phyloP scores from a whole-genome alignment of 192 early-diverging fungal genomes.

The Spizellomyces punctatus region DNA sequence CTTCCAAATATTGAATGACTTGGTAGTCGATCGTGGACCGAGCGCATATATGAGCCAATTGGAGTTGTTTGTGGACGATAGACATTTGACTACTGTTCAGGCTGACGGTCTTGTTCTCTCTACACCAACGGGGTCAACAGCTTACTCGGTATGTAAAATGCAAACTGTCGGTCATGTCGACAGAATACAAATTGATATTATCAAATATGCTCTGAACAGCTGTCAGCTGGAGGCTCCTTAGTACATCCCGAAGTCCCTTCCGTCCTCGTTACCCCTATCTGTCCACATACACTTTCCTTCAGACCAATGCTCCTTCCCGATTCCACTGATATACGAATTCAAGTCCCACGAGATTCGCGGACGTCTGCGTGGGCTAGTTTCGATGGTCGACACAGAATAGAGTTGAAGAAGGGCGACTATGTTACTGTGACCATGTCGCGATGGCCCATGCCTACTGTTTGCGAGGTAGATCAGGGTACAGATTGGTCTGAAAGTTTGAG shows the following conservation, averaged over 20 bases:
- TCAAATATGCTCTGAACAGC: conserved; percentile 24
- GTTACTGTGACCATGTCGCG: conserved; percentile 85
- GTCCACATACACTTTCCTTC: conserved; percentile 64
- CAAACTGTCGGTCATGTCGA: neutral
- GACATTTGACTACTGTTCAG: conserved; percentile 91
- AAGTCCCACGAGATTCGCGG: conserved; percentile 79
- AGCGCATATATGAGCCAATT: conserved; percentile 50
- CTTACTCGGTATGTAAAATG: conserved; percentile 36
- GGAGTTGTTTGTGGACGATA: conserved; percentile 76
- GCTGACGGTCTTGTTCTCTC: conserved; percentile 94
- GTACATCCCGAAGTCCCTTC: conserved; percentile 94
- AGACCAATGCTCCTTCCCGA: conserved; percentile 94
- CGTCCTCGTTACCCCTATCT: conserved; percentile 62
- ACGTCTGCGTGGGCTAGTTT: conserved; percentile 88
- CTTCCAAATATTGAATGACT: conserved; percentile 27
- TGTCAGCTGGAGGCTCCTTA: conserved; percentile 90
- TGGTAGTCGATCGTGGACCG: conserved; percentile 46
- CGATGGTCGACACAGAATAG: conserved; percentile 88
- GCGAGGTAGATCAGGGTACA: conserved; percentile 63
- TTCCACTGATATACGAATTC: conserved; percentile 88
- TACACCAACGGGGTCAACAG: conserved; percentile 85
- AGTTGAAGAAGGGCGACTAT: conserved; percentile 87
- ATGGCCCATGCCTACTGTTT: conserved; percentile 91
- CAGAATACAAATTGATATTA: neutral
- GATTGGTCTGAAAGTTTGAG: conserved; percentile 94